A percentile compares a stretch with the other conserved stretches of the same genome.
Conservation (phyloP, 1,139 yeast species). For the Yamadazyma diddensiae region DNA sequence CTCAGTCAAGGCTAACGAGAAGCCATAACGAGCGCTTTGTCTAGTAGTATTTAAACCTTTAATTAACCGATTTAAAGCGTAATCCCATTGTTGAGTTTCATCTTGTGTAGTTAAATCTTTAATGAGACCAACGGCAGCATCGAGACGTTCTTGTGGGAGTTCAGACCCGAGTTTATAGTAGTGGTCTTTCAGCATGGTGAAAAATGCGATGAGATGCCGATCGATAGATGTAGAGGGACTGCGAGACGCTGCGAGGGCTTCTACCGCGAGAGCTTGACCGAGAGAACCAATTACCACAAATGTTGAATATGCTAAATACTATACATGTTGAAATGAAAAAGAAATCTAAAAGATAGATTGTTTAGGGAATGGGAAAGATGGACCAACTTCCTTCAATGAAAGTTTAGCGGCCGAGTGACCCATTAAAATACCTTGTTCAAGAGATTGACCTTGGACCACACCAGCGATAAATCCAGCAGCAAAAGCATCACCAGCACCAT, state of each 20-base stretch:
- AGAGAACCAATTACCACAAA: too few relatives aligned
- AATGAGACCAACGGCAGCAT: conserved; percentile 67
- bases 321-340: conserved; percentile 16
- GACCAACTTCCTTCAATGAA: conserved; percentile 91
- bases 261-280: too few relatives aligned
- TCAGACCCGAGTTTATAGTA: conserved; percentile 81
- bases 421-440: conserved; percentile 65
- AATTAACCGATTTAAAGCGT: conserved; percentile 73
- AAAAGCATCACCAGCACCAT: conserved; percentile 99
- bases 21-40: conserved; percentile 84
- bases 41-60: conserved; percentile 81
- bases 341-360: conserved; percentile 42
- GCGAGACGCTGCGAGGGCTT: neutral
- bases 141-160: conserved; percentile 64
- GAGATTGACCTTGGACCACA: conserved; percentile 70
- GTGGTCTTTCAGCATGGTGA: conserved; percentile 61
- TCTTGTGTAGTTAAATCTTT: conserved; percentile 51
- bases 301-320: conserved; percentile 6
- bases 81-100: conserved; percentile 66
- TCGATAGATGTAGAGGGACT: neutral
- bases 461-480: conserved; percentile 97
- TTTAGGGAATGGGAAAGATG: conserved; percentile 86
- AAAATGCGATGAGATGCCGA: neutral
- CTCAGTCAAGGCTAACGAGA: conserved; percentile 85
- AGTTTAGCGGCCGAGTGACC: conserved; percentile 98